Evolutionary conservation across 176 grass and related monocot species (phyloP), one percentile per base, ranked within the genome.

Genomic region (Paspalum notatum): DNA sequence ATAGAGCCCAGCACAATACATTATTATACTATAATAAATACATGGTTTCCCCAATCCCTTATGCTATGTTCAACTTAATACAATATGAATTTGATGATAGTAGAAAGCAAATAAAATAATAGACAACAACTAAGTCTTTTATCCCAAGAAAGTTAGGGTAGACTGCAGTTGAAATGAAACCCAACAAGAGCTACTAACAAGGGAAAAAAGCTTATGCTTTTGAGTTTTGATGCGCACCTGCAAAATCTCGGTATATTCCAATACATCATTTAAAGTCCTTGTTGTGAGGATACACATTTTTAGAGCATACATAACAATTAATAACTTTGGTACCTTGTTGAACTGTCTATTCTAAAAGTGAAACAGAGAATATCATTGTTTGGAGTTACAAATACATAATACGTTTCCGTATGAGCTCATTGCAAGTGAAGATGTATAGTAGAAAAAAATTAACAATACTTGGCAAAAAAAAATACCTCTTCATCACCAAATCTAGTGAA

Each of bases 401-500:
- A 67, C 38, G 48, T 21, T 51, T 62, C 27, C 45, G 14, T 9
- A 26, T 22, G 20, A 38, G 44, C 45, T 71, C 43, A 65, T 53
- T 67, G n/a, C 6, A 80, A 55, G 6, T 18, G 11, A 27, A 50
- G 71, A 58, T 38, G 42, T 25, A 49, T 27, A 38, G 25, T 7
- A 76, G 3, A 66, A 44, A 7, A 62, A 38, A 4, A 79, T 78
- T 39, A 75, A 32, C 1, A 32, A 64, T 12, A 78, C n/a, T 66
- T 12, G 42, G 11, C 7, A 51, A 63, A 56, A 45, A 57, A 63
- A 5, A 4, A 74, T 75, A 98, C 95, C 95, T 98, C 71, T 98
- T 95, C 95, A 98, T 98, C 73, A 94, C 88, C 75, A 98, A 53
- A 57, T 95, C 92, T 18, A 95, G 55, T 12, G 92, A 98, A 60